These are phyloP conservation scores for Cucumis melo DNA, from an alignment of 306 rosid species.

Conservation along the genomic window DNA sequence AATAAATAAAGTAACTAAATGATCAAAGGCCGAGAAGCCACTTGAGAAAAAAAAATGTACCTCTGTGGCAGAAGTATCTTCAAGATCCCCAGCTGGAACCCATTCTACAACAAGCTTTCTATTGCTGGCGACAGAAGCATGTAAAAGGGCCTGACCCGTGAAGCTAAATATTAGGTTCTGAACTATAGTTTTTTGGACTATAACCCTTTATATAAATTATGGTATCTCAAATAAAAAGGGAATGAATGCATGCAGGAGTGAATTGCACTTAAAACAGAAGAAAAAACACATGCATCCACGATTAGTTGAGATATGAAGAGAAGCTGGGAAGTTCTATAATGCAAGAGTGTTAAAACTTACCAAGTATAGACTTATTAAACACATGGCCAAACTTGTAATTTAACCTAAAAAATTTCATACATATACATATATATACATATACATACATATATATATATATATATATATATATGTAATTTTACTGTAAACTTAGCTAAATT, in stretches of 20 bases:
- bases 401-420: too few species aligned
- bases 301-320: neutral
- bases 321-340: neutral
- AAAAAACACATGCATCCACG: neutral
- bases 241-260: neutral
- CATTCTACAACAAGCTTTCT: conserved; percentile 31
- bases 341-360: neutral
- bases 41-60: conserved; percentile 1
- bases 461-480: too few species aligned
- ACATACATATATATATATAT: too few species aligned
- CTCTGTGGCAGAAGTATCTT: conserved; percentile 27
- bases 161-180: conserved; percentile 1
- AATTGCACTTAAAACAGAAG: neutral
- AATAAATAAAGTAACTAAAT: neutral
- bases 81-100: conserved; percentile 36
- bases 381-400: too few species aligned
- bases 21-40: neutral
- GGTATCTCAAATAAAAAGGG: neutral
- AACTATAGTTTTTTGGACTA: neutral
- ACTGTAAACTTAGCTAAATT: too few species aligned
- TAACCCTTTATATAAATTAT: neutral
- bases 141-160: conserved; percentile 28
- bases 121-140: conserved; percentile 27
- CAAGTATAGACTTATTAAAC: too few species aligned
- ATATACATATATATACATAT: too few species aligned